Conservation (phyloP, 768 basidiomycete species). For the Tulasnella sp. region DNA sequence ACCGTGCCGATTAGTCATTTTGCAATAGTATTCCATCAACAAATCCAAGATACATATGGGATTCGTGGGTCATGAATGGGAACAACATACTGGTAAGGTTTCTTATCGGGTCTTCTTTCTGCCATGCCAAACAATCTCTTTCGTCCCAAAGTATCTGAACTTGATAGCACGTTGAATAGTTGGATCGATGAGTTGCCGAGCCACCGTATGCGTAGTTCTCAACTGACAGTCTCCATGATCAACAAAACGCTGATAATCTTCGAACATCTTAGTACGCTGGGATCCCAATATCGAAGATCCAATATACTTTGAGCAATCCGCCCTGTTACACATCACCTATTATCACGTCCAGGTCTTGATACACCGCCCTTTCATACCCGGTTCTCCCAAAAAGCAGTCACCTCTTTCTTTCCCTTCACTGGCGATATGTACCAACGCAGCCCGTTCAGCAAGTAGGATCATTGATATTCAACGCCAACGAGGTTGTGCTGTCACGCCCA, state of each 20-base stretch:
- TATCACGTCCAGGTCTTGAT: slow-evolving; percentile 58
- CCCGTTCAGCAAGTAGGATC: slow-evolving; percentile 60
- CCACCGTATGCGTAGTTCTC: slow-evolving; percentile 33
- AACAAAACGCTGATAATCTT: not conserved
- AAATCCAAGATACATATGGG: slow-evolving; percentile 43
- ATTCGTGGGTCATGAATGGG: slow-evolving; percentile 41
- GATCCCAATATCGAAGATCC: slow-evolving; percentile 38
- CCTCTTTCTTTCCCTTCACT: slow-evolving; percentile 47
- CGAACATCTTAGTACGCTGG: slow-evolving; percentile 39
- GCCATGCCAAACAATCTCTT: not conserved
- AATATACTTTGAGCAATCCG: slow-evolving; percentile 45
- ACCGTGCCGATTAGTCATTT: slow-evolving; percentile 8
- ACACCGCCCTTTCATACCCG: slow-evolving; percentile 65
- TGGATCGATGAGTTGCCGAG: slow-evolving; percentile 61
- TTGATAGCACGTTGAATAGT: slow-evolving; percentile 55
- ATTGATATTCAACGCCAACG: slow-evolving; percentile 43
- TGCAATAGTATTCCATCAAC: slow-evolving; percentile 55
- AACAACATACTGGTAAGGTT: slow-evolving; percentile 37
- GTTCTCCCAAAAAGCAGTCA: slow-evolving; percentile 37
- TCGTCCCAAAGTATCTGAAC: slow-evolving; percentile 38
- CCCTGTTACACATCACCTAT: slow-evolving; percentile 43
- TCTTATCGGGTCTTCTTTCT: not conserved
- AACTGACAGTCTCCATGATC: not conserved
- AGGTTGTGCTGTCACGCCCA: slow-evolving; percentile 23
- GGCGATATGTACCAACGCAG: slow-evolving; percentile 71